These are phyloP conservation scores for Aspergillus conjunctus DNA, from an alignment of 495 filamentous ascomycete genomes.

Conservation along the genomic window DNA sequence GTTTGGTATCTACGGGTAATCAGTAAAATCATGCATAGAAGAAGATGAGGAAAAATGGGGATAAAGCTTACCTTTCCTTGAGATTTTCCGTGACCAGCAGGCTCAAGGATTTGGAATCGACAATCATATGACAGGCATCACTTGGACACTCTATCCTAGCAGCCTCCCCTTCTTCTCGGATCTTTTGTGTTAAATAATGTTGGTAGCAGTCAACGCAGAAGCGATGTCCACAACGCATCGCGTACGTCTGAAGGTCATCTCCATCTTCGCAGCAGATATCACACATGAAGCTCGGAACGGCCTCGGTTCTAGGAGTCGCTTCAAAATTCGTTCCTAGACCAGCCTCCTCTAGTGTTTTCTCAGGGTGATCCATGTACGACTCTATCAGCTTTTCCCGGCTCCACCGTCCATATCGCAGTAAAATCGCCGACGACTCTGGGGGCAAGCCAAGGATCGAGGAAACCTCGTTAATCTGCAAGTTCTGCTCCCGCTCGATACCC, in stretches of 20 bases:
- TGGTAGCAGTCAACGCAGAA: conserved; percentile 93
- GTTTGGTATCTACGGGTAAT: conserved; percentile 68
- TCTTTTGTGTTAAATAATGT: conserved; percentile 89
- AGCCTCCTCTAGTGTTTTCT: conserved; percentile 78
- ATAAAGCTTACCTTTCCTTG: conserved; percentile 58
- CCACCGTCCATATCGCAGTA: conserved; percentile 87
- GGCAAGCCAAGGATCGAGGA: conserved; percentile 83
- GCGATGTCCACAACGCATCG: conserved; percentile 94
- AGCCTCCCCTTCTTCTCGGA: conserved; percentile 91
- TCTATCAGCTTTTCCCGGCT: conserved; percentile 95
- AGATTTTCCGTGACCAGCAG: conserved; percentile 76
- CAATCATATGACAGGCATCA: conserved; percentile 83
- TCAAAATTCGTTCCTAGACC: conserved; percentile 71
- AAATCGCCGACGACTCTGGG: conserved; percentile 83
- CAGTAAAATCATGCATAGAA: not conserved
- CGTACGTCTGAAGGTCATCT: conserved; percentile 78
- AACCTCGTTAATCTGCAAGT: conserved; percentile 82
- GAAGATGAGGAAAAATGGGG: not conserved
- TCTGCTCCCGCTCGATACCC: conserved; percentile 82
- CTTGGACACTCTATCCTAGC: conserved; percentile 92
- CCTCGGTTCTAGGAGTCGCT: conserved; percentile 65
- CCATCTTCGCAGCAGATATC: conserved; percentile 96
- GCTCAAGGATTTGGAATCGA: conserved; percentile 85
- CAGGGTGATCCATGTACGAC: conserved; percentile 84
- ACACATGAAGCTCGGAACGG: conserved; percentile 77